Percentiles rank a stretch among this genome's conserved stretches.
These are phyloP conservation scores for Cytidiella melzeri DNA, from an alignment of 768 basidiomycete species.

Conservation along the genomic window DNA sequence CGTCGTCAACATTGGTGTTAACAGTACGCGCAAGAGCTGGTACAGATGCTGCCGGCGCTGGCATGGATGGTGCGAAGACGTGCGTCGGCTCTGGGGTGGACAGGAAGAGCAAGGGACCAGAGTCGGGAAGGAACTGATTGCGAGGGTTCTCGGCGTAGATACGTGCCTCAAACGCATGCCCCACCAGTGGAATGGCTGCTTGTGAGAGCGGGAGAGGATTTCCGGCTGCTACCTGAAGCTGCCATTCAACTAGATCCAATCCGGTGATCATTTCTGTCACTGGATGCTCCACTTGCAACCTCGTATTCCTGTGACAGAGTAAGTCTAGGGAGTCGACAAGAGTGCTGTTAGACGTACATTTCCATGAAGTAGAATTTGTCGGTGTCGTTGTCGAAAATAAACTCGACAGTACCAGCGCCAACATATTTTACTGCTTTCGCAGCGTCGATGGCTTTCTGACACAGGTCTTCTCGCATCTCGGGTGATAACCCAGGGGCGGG, in stretches of 20 bases:
- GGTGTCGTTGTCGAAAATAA: conserved; percentile 92
- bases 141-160: conserved; percentile 96
- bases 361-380: conserved; percentile 92
- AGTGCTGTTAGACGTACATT: conserved; percentile 48
- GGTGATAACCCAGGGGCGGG: conserved; percentile 84
- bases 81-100: conserved; percentile 74
- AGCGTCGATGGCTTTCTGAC: conserved; percentile 87
- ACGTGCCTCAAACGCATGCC: conserved; percentile 91
- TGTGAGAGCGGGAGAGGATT: conserved; percentile 79
- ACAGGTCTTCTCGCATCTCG: conserved; percentile 74
- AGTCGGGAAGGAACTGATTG: conserved; percentile 90
- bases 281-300: conserved; percentile 85
- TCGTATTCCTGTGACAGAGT: conserved; percentile 77
- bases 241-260: conserved; percentile 93
- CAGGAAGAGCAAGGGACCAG: conserved; percentile 74
- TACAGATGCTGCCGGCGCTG: conserved; percentile 24
- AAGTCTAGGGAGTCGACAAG: neutral
- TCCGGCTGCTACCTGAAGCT: conserved; percentile 86
- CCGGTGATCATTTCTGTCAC: conserved; percentile 96
- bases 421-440: conserved; percentile 88
- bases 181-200: conserved; percentile 74
- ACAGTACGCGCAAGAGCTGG: conserved; percentile 13
- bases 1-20: conserved; percentile 13
- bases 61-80: conserved; percentile 48
- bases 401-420: conserved; percentile 93